Evolutionary conservation across 805 yeast genomes (phyloP).

Genomic region (Zygoascus ofunaensis): DNA sequence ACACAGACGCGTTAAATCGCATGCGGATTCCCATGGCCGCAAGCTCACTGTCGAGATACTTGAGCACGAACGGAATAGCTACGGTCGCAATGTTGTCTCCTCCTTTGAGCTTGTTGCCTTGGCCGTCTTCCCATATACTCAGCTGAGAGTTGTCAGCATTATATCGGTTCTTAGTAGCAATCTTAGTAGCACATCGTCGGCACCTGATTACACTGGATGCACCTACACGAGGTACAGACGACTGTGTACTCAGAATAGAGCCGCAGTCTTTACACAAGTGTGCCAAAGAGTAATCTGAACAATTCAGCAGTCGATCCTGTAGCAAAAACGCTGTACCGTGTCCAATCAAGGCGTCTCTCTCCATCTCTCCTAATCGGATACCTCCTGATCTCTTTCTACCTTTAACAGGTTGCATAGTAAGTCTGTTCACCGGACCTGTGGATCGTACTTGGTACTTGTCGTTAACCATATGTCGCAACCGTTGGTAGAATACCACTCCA

Average conservation of each 20-base stretch:
- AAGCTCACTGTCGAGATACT: slow-evolving; percentile 88
- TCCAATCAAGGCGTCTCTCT: slow-evolving; percentile 96
- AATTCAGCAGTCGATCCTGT: slow-evolving; percentile 90
- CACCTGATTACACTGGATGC: slow-evolving; percentile 69
- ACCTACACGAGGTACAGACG: slow-evolving; percentile 86
- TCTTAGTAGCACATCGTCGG: slow-evolving; percentile 69
- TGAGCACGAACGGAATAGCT: slow-evolving; percentile 93
- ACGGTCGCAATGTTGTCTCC: slow-evolving; percentile 92
- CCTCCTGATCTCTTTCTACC: slow-evolving; percentile 99
- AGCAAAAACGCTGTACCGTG: slow-evolving; percentile 94
- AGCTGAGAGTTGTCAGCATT: slow-evolving; percentile 48
- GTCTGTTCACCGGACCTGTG: slow-evolving; percentile 93
- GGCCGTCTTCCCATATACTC: slow-evolving; percentile 90
- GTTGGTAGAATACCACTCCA: slow-evolving; percentile 95
- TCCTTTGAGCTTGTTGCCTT: slow-evolving; percentile 82
- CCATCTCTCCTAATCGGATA: slow-evolving; percentile 99
- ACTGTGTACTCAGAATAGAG: slow-evolving; percentile 78
- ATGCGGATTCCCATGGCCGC: slow-evolving; percentile 96
- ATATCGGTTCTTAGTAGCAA: slow-evolving; percentile 30
- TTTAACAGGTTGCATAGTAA: slow-evolving; percentile 98
- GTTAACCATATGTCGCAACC: slow-evolving; percentile 98
- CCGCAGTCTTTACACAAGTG: slow-evolving; percentile 90
- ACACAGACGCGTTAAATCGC: slow-evolving; percentile 64
- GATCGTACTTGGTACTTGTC: slow-evolving; percentile 99
- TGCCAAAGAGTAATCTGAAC: slow-evolving; percentile 91